phyloP scores from a whole-genome alignment of 495 filamentous ascomycete species.

The Neurospora sublineolata region DNA sequence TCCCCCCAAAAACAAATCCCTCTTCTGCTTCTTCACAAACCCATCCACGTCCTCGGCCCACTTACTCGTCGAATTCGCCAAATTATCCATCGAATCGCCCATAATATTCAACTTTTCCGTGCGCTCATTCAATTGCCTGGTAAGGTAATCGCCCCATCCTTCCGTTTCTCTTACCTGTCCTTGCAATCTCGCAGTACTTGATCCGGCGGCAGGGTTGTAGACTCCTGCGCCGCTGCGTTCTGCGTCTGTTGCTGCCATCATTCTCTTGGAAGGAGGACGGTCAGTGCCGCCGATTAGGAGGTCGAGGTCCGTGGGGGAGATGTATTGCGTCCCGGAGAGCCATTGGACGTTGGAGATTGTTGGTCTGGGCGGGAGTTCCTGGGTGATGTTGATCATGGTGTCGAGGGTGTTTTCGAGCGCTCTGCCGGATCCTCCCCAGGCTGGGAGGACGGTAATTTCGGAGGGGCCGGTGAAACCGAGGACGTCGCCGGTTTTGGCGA shows the following conservation, averaged over 20 bases:
- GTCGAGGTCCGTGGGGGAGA: constrained; percentile 84
- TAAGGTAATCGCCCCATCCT: constrained; percentile 55
- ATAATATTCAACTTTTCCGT: constrained; percentile 75
- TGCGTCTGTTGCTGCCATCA: constrained; percentile 40
- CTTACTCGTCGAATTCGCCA: constrained; percentile 65
- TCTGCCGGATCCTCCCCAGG: constrained; percentile 56
- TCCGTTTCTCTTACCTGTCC: constrained; percentile 31
- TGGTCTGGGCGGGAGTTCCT: constrained; percentile 65
- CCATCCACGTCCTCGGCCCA: constrained; percentile 84
- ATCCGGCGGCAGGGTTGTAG: constrained; percentile 31
- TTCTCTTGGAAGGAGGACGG: constrained; percentile 70
- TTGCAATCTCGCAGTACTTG: constrained; percentile 52
- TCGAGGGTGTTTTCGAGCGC: constrained; percentile 49
- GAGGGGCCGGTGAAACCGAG: constrained; percentile 84
- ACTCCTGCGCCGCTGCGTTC: constrained; percentile 27
- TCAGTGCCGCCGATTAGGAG: constrained; percentile 80
- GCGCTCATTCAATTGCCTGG: constrained; percentile 74
- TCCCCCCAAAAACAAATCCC: constrained; percentile 59
- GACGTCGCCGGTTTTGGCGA: constrained; percentile 68
- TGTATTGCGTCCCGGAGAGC: constrained; percentile 89
- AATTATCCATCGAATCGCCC: constrained; percentile 70
- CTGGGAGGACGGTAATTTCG: constrained; percentile 65
- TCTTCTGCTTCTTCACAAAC: constrained; percentile 75
- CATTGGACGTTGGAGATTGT: constrained; percentile 93
- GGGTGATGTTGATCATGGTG: constrained; percentile 62